phyloP scores from a whole-genome alignment of 768 basidiomycete species.

The Sistotremastrum suecicum region DNA sequence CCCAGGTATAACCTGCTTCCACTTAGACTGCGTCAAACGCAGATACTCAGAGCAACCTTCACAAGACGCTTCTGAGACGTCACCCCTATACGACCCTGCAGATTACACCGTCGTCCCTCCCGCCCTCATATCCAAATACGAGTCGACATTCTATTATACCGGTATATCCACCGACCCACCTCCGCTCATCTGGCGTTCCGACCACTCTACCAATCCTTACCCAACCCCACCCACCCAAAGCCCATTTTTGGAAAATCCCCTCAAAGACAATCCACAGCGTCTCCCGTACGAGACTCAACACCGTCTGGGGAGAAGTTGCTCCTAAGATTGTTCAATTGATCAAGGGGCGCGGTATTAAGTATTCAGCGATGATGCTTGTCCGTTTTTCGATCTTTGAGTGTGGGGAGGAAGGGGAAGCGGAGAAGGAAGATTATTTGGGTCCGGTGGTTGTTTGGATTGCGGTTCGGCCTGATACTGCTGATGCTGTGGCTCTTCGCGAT shows the following conservation, averaged over 20 bases:
- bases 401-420: neutral
- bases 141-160: constrained; percentile 14
- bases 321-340: constrained; percentile 5
- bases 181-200: constrained; percentile 18
- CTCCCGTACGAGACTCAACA: constrained; percentile 10
- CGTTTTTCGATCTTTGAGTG: constrained; percentile 8
- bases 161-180: constrained; percentile 18
- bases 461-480: constrained; percentile 19
- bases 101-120: constrained; percentile 2
- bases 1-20: too few species aligned
- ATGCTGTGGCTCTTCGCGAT: constrained; percentile 16
- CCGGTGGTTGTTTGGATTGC: constrained; percentile 27
- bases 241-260: constrained; percentile 8
- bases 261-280: constrained; percentile 9
- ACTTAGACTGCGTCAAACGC: too few species aligned
- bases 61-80: too few species aligned
- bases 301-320: constrained; percentile 9
- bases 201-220: constrained; percentile 15
- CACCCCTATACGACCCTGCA: too few species aligned
- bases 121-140: constrained; percentile 13
- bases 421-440: constrained; percentile 15
- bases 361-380: constrained; percentile 17
- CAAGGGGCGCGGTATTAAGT: constrained; percentile 7
- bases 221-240: constrained; percentile 9
- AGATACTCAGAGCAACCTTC: too few species aligned